phyloP scores from a whole-genome alignment of 331 rosid genomes.

The Spiraea crenata region DNA sequence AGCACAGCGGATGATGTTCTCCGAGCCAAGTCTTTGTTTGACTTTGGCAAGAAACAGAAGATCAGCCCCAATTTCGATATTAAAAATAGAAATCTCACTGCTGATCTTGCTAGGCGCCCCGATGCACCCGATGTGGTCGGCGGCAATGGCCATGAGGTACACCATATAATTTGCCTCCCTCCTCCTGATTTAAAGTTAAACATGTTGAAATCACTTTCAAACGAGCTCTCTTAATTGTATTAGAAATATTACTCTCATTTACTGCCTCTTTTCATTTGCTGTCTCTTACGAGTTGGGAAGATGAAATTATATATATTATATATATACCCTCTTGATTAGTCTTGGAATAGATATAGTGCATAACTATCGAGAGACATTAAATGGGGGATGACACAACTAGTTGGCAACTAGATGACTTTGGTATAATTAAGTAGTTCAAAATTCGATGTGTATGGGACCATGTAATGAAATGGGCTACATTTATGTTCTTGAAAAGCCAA shows the following conservation, averaged over 20 bases:
- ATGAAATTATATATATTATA: too few relatives aligned
- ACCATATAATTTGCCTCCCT: background rate
- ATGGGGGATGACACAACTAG: background rate
- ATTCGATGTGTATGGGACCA: background rate
- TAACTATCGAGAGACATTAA: background rate
- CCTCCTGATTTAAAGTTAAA: too few relatives aligned
- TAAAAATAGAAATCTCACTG: background rate
- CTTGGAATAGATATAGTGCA: background rate
- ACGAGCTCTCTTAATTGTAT: too few relatives aligned
- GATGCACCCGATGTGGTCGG: constrained; percentile 72
- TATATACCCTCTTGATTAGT: too few relatives aligned
- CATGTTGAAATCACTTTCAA: too few relatives aligned
- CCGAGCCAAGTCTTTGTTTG: constrained; percentile 74
- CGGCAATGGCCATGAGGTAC: constrained; percentile 89
- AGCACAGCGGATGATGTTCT: constrained; percentile 62
- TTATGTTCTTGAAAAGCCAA: background rate
- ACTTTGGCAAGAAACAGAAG: constrained; percentile 72
- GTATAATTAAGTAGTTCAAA: background rate
- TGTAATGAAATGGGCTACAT: background rate
- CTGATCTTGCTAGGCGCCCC: constrained; percentile 20
- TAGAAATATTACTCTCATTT: too few relatives aligned
- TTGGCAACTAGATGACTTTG: too few relatives aligned
- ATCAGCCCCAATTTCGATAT: background rate
- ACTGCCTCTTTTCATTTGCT: too few relatives aligned
- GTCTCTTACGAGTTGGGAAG: too few relatives aligned